Conservation (phyloP, 129 eudicot genomes). For the Artemisia tridentata region DNA sequence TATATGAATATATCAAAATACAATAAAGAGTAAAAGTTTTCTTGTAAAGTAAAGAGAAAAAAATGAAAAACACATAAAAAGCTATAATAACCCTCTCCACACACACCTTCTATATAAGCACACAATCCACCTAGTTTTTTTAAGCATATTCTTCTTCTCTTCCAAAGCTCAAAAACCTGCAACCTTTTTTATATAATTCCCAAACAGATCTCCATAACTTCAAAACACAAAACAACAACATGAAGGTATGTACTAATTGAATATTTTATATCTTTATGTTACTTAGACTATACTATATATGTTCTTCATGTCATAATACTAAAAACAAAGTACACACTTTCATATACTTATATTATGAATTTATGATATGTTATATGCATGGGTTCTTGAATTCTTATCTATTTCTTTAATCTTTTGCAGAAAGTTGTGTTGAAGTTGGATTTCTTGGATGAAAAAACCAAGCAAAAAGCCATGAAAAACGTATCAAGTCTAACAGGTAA, state of each 20-base stretch:
- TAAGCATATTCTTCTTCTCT: slow-evolving; percentile 32
- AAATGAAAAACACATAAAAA: too few species aligned
- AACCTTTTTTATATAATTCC: slow-evolving; percentile 14
- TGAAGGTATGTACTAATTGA: slow-evolving; percentile 26
- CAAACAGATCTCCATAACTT: slow-evolving; percentile 32
- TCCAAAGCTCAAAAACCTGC: slow-evolving; percentile 10
- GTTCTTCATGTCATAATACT: background rate
- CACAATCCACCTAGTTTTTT: slow-evolving; percentile 11
- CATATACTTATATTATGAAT: too few species aligned
- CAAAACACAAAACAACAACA: slow-evolving; percentile 12
- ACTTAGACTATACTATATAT: background rate
- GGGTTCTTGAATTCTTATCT: slow-evolving; percentile 3
- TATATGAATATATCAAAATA: too few species aligned
- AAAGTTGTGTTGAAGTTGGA: slow-evolving; percentile 83
- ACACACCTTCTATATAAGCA: slow-evolving; percentile 21
- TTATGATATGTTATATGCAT: background rate
- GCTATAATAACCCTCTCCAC: background rate
- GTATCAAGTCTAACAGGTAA: slow-evolving; percentile 70
- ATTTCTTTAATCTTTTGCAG: slow-evolving; percentile 36
- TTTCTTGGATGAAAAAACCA: slow-evolving; percentile 55
- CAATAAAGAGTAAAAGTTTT: too few species aligned
- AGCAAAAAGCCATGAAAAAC: slow-evolving; percentile 83
- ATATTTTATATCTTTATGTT: background rate
- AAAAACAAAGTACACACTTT: too few species aligned
- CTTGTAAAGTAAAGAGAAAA: too few species aligned